Evolutionary conservation across 257 asterid genomes (phyloP).

Genomic region (Plantago ovata): DNA sequence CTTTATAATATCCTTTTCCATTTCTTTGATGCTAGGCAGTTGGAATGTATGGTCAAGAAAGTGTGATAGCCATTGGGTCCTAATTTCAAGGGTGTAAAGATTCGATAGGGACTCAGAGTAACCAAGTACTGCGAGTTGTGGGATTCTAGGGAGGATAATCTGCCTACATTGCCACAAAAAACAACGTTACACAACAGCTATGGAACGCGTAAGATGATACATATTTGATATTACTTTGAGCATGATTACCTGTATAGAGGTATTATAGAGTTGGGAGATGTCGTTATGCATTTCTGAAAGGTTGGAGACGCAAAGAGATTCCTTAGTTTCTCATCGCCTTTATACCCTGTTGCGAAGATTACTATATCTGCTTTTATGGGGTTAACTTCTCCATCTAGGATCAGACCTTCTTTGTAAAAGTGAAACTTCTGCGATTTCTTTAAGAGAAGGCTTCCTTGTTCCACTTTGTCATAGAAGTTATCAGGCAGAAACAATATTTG

Average conservation of each 20-base stretch:
- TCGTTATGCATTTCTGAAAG: slow-evolving; percentile 29
- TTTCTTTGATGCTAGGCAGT: slow-evolving; percentile 37
- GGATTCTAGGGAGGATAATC: slow-evolving; percentile 62
- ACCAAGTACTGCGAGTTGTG: slow-evolving; percentile 59
- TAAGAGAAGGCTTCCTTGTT: slow-evolving; percentile 48
- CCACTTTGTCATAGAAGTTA: slow-evolving; percentile 47
- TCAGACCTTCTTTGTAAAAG: slow-evolving; percentile 43
- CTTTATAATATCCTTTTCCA: slow-evolving; percentile 35
- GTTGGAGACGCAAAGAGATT: slow-evolving; percentile 37
- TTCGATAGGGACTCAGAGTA: slow-evolving; percentile 48
- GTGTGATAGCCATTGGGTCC: slow-evolving; percentile 37
- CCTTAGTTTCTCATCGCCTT: slow-evolving; percentile 51
- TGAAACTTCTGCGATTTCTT: slow-evolving; percentile 26
- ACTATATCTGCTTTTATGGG: slow-evolving; percentile 46
- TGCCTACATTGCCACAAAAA: slow-evolving; percentile 34
- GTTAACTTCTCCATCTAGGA: slow-evolving; percentile 32
- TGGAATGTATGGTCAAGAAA: slow-evolving; percentile 27
- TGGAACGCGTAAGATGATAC: not conserved
- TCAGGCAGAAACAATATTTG: slow-evolving; percentile 27
- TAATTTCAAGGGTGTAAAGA: slow-evolving; percentile 39
- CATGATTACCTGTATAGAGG: slow-evolving; percentile 49
- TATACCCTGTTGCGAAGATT: slow-evolving; percentile 55
- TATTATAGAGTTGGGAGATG: slow-evolving; percentile 35
- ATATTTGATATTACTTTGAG: no score
- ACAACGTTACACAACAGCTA: not conserved